Evolutionary conservation across 1,284 basidiomycete species (phyloP), one percentile per base, ranked within the genome.

Genomic region (Apiotrichum gamsii): DNA sequence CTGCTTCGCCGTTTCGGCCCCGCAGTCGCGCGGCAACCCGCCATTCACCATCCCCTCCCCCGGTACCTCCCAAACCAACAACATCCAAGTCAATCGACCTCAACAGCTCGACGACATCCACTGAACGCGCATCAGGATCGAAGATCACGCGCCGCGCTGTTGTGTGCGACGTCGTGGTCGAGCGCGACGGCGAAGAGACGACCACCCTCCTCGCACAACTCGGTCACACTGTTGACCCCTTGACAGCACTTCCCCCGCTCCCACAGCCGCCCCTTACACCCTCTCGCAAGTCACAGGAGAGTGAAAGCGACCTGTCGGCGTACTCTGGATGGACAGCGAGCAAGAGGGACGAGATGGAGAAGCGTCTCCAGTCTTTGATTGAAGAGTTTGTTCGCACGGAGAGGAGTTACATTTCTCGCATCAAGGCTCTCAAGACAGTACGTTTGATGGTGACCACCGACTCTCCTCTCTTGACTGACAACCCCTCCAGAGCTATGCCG

Each of bases 401-500:
- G 43, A 45, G 61, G 41, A 69, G 69, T 37, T 73, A 73, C 45
- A 43, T 70, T 2, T 58, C 56, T 8, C 59, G 71, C 21, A 58
- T 73, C 31, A 51, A 57, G 24, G 67, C 66, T 2, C 50, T 73
- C 39, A 69, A 72, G 38, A 59, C 51, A 29, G 71, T 71, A 33
- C 39, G 67, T 49, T 6, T 30, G 18, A 32, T 31, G 18, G 18
- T n/a, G 8, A 23, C 28, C 34, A 25, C 13, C 41, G 28, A 20
- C 21, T 21, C n/a, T 24, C 23, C 19, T 30, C 13, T 11, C 2
- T 1, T 15, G 34, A 21, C 15, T n/a, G n/a, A 16, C 1, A 21
- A 31, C 8, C 11, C 13, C 14, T 32, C 9, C 52, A 76, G 72
- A 81, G 85, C 54, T 97, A 96, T 65, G 91, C 91, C 31, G 85